Evolutionary conservation across 495 filamentous ascomycete genomes (phyloP).

Genomic region (Aspergillus mulundensis): DNA sequence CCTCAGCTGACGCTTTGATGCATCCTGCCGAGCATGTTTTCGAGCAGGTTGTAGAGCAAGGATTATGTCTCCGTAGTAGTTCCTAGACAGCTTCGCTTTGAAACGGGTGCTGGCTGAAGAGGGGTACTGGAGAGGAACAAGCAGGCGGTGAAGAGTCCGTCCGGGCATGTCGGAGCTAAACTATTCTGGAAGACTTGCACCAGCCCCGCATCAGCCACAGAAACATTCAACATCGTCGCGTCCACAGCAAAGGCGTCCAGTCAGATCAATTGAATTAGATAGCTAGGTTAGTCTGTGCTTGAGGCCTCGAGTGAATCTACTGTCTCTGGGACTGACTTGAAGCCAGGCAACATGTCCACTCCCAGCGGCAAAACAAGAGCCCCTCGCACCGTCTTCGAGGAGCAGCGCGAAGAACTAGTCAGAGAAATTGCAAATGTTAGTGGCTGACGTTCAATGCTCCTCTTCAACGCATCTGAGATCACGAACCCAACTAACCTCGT

Average conservation of each 20-base stretch:
- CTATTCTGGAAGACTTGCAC: background rate
- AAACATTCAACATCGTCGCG: constrained; percentile 3
- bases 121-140: background rate
- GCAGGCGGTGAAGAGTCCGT: background rate
- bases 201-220: constrained; percentile 3
- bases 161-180: background rate
- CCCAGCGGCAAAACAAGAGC: constrained; percentile 17
- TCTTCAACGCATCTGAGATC: too few relatives aligned
- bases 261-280: constrained; percentile 1
- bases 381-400: constrained; percentile 60
- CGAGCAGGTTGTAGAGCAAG: background rate
- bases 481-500: background rate
- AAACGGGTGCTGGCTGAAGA: background rate
- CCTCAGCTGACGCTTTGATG: background rate
- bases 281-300: background rate
- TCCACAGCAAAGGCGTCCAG: background rate
- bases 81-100: background rate
- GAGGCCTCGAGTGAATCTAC: too few relatives aligned
- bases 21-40: background rate
- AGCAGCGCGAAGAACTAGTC: constrained; percentile 74
- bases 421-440: constrained; percentile 72
- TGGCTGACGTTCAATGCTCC: too few relatives aligned
- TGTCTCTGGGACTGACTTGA: background rate
- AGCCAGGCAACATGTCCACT: constrained; percentile 21
- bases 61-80: background rate